These are phyloP conservation scores for Fusarium goolgardi DNA, from an alignment of 2,329 filamentous ascomycete genomes.

Conservation along the genomic window DNA sequence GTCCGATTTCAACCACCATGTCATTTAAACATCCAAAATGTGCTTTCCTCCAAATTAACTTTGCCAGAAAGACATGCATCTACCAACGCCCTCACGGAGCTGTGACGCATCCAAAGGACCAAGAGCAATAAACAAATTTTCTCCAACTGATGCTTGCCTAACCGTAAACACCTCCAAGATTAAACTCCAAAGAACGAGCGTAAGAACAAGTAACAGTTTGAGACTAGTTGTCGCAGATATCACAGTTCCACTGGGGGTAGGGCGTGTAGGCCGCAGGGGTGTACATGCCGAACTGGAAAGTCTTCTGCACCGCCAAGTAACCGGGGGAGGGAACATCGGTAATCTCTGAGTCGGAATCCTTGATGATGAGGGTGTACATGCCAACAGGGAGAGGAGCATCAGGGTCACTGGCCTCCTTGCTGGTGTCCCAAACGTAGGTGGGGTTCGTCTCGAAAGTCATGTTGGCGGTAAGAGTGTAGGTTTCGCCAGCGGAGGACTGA, in stretches of 20 bases:
- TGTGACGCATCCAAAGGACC: conserved; percentile 33
- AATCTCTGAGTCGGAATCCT: conserved; percentile 66
- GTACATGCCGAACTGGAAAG: conserved; percentile 70
- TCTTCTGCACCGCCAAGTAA: conserved; percentile 62
- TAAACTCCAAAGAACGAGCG: conserved; percentile 31
- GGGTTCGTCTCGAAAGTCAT: conserved; percentile 67
- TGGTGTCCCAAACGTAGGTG: conserved; percentile 69
- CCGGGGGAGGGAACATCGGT: conserved; percentile 65
- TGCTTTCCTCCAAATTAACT: conserved; percentile 25
- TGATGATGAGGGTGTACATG: conserved; percentile 71
- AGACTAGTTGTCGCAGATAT: conserved; percentile 65
- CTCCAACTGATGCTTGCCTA: conserved; percentile 42
- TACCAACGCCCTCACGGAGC: conserved; percentile 39
- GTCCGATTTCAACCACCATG: conserved; percentile 35
- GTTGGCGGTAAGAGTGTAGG: conserved; percentile 72
- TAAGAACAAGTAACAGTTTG: conserved; percentile 60
- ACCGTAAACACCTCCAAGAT: conserved; percentile 27
- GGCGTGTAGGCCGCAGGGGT: conserved; percentile 62
- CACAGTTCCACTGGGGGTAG: conserved; percentile 65
- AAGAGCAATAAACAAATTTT: conserved; percentile 30
- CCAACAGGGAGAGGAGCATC: conserved; percentile 62
- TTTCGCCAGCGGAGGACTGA: conserved; percentile 62
- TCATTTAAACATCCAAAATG: conserved; percentile 40
- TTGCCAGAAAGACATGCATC: conserved; percentile 26
- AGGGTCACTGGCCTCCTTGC: conserved; percentile 59